Evolutionary conservation across 176 grass and related monocot species (phyloP).

Genomic region (Typha latifolia): DNA sequence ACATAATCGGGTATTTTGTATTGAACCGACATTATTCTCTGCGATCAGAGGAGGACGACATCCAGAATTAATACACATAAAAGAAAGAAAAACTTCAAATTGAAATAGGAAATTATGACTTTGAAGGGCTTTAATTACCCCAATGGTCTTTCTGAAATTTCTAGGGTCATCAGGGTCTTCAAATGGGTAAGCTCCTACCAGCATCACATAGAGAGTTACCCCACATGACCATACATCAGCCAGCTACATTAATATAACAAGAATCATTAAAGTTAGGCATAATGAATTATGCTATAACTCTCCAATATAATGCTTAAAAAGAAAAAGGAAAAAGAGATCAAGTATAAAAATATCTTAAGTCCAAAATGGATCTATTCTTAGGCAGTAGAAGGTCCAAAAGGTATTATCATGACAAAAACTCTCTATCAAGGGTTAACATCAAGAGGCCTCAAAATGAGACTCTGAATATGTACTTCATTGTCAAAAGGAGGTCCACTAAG

Average conservation of each 20-base stretch:
- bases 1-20: slow-evolving; percentile 81
- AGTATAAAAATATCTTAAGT: too few relatives aligned
- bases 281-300: too few relatives aligned
- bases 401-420: too few relatives aligned
- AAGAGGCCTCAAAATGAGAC: too few relatives aligned
- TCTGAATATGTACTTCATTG: too few relatives aligned
- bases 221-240: slow-evolving; percentile 80
- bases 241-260: slow-evolving; percentile 30
- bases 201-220: slow-evolving; percentile 73
- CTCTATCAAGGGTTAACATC: too few relatives aligned
- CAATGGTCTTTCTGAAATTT: slow-evolving; percentile 69
- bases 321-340: too few relatives aligned
- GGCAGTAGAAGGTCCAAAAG: too few relatives aligned
- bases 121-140: slow-evolving; percentile 20
- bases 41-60: slow-evolving; percentile 6
- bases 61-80: neutral
- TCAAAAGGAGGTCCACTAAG: too few relatives aligned
- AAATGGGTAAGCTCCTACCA: slow-evolving; percentile 74
- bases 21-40: slow-evolving; percentile 70
- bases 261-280: neutral
- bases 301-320: too few relatives aligned
- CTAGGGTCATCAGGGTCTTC: slow-evolving; percentile 66
- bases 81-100: neutral
- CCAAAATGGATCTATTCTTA: too few relatives aligned
- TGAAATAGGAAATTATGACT: neutral